Evolutionary conservation across 768 basidiomycete genomes (phyloP).

Genomic region (Gloeopeniophorella convolvens): DNA sequence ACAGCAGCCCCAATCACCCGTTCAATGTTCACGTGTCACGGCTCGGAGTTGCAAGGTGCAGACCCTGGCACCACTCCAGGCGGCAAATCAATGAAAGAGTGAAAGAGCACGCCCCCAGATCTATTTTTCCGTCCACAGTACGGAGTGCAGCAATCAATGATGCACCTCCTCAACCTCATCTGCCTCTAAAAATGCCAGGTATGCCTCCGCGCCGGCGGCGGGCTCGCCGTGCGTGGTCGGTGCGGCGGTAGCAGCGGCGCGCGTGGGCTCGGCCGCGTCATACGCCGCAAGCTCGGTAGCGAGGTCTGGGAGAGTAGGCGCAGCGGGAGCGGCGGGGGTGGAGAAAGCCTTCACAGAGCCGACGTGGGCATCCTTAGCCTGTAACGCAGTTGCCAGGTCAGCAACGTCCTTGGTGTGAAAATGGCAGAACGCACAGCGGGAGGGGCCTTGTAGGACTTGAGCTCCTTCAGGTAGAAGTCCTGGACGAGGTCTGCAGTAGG

Average conservation of each 20-base stretch:
- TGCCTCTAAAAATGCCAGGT: slow-evolving; percentile 38
- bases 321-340: slow-evolving; percentile 64
- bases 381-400: slow-evolving; percentile 4
- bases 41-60: no score
- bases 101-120: no score
- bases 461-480: slow-evolving; percentile 85
- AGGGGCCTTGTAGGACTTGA: slow-evolving; percentile 83
- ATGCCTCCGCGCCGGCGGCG: slow-evolving; percentile 35
- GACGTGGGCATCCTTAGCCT: slow-evolving; percentile 90
- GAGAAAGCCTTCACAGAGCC: slow-evolving; percentile 80
- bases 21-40: no score
- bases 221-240: slow-evolving; percentile 1
- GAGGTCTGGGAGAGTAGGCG: slow-evolving; percentile 79
- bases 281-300: slow-evolving; percentile 86
- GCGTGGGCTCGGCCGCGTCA: slow-evolving; percentile 67
- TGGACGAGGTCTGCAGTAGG: slow-evolving; percentile 73
- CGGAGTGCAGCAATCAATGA: slow-evolving; percentile 14
- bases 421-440: slow-evolving; percentile 47
- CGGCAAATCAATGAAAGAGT: no score
- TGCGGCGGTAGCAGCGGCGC: slow-evolving; percentile 2
- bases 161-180: slow-evolving; percentile 37
- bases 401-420: background rate
- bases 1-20: no score
- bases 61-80: no score
- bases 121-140: background rate